Conservation (phyloP, 2,329 filamentous ascomycete species). For the Microsporum canis region DNA sequence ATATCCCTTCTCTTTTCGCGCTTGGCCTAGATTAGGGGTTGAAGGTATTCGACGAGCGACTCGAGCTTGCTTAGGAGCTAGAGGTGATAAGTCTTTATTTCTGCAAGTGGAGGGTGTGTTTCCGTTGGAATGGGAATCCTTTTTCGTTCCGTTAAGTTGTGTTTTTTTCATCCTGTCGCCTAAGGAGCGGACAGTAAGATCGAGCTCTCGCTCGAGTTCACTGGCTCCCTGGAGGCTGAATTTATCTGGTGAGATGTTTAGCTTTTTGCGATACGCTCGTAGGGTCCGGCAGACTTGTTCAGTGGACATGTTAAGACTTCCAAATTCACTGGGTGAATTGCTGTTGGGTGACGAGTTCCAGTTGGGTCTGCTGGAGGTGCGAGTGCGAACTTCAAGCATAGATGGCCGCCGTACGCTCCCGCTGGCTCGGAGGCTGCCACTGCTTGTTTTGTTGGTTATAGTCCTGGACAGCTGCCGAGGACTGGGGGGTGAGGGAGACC, state of each 20-base stretch:
- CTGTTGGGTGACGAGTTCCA: slow-evolving; percentile 17
- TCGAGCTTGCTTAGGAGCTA: slow-evolving; percentile 18
- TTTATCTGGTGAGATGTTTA: slow-evolving; percentile 38
- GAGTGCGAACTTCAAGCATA: slow-evolving; percentile 38
- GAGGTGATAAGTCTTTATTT: slow-evolving; percentile 17
- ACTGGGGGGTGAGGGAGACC: slow-evolving; percentile 33
- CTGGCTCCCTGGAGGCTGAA: slow-evolving; percentile 36
- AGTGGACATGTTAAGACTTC: slow-evolving; percentile 41
- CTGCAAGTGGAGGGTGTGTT: slow-evolving; percentile 23
- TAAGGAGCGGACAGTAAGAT: slow-evolving; percentile 30
- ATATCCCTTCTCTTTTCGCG: slow-evolving; percentile 17
- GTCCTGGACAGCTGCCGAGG: slow-evolving; percentile 17
- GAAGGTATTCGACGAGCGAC: slow-evolving; percentile 27
- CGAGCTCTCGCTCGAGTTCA: slow-evolving; percentile 49
- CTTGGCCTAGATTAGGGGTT: slow-evolving; percentile 23
- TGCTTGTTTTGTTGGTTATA: slow-evolving; percentile 18
- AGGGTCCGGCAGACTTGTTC: slow-evolving; percentile 49
- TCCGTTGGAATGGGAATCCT: slow-evolving; percentile 5
- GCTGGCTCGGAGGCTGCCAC: slow-evolving; percentile 22
- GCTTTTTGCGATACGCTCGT: slow-evolving; percentile 48
- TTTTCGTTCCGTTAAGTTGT: slow-evolving; percentile 17
- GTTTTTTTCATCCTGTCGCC: slow-evolving; percentile 22
- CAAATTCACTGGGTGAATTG: slow-evolving; percentile 30
- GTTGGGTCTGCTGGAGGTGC: slow-evolving; percentile 34
- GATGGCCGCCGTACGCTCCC: slow-evolving; percentile 36